Evolutionary conservation across 2,329 filamentous ascomycete species (phyloP), one percentile per base, ranked within the genome.

Genomic region (Aspergillus luchuensis): DNA sequence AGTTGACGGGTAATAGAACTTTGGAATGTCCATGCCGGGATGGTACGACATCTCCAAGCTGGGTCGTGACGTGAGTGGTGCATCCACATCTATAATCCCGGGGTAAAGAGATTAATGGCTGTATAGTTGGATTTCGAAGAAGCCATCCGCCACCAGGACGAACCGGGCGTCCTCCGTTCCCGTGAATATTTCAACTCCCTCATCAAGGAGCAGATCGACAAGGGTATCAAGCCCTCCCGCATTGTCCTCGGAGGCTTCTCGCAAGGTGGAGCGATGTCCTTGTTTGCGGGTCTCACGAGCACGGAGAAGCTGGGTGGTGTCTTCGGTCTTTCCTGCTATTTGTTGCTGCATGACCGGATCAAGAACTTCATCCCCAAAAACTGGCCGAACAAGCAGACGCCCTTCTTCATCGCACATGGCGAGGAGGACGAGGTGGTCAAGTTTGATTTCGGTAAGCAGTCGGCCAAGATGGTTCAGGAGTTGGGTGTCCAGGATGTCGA

Each of bases 331-430:
- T 95, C 91, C 11, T 89, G 87, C 69, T 98, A 96, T 77, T 78
- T 97, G 67, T 82, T 92, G 19, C 81, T 97, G 50, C 82, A 86
- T 64, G 80, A 84, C 63, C 89, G 88, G 72, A 75, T 91, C 66
- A 81, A 84, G 71, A 82, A 82, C 8, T 80, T 85, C 64, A 74
- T 85, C 15, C 81, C 84, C 2, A 80, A 83, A 45, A 74, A 78
- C 25, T 84, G 79, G 66, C 80, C 84, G 58, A 92, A 92, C 75
- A 86, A 88, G 76, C 82, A 89, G 43, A 97, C 92, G 1, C 90
- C 91, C 1, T 87, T 98, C 64, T 91, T 95, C 77, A 90, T 97
- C 88, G 92, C 86, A 11, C 95, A 98, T 69, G 95, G 95, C n/a
- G 85, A 88, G 63, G 79, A 78, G 0, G 94, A 99, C 75, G 83